Conservation (phyloP, 2,329 filamentous ascomycete genomes). For the Parasarocladium wereldwijsianum region DNA sequence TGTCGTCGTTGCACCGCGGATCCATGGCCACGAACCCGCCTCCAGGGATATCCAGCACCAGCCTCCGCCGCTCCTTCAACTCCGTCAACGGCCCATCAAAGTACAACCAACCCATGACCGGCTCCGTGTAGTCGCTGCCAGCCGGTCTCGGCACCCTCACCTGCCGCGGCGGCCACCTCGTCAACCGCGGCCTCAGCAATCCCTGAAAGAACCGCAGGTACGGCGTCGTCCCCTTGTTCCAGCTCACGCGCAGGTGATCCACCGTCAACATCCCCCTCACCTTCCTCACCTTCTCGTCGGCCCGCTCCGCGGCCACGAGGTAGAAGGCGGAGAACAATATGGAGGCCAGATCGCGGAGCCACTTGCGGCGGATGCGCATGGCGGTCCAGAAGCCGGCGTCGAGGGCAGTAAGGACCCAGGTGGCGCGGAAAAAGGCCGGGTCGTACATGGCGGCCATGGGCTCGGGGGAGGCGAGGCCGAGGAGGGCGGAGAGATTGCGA, state of each 20-base stretch:
- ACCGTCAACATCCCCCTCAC: slow-evolving; percentile 76
- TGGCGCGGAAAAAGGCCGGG: slow-evolving; percentile 83
- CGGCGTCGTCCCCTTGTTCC: slow-evolving; percentile 88
- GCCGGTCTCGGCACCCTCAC: slow-evolving; percentile 72
- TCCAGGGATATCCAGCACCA: slow-evolving; percentile 82
- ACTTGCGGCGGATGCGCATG: slow-evolving; percentile 72
- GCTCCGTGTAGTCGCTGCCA: slow-evolving; percentile 69
- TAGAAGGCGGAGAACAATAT: slow-evolving; percentile 83
- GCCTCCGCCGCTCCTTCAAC: slow-evolving; percentile 57
- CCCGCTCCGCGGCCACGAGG: slow-evolving; percentile 79
- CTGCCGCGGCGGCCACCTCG: slow-evolving; percentile 64
- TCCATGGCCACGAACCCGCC: slow-evolving; percentile 96
- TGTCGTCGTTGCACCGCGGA: slow-evolving; percentile 87
- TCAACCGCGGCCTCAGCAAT: slow-evolving; percentile 64
- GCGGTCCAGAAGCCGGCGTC: slow-evolving; percentile 98
- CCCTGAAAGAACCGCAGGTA: slow-evolving; percentile 62
- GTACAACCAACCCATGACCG: slow-evolving; percentile 79
- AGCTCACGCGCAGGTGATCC: slow-evolving; percentile 80
- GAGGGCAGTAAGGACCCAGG: slow-evolving; percentile 87
- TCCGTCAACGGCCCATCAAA: slow-evolving; percentile 78
- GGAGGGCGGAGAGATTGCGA: slow-evolving; percentile 84
- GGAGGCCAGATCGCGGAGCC: slow-evolving; percentile 68
- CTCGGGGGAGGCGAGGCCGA: slow-evolving; percentile 83
- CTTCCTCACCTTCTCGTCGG: slow-evolving; percentile 91
- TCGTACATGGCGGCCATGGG: slow-evolving; percentile 91